Evolutionary conservation across 768 basidiomycete genomes (phyloP).

Genomic region (Podaxis sp.): DNA sequence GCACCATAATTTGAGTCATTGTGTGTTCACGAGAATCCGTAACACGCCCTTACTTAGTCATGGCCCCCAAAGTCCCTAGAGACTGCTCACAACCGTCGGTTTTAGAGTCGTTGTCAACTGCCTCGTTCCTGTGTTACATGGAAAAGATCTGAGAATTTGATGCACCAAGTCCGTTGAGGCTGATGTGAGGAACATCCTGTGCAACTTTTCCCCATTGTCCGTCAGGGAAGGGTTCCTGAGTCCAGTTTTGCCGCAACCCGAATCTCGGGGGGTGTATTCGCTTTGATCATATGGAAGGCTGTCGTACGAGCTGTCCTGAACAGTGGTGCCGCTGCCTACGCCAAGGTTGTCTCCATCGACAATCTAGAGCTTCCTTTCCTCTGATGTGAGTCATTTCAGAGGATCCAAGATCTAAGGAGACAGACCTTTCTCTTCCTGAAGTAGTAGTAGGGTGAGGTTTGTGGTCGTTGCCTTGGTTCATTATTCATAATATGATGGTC

Average conservation of each 20-base stretch:
- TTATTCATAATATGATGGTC: neutral
- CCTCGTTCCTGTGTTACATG: slow-evolving; percentile 24
- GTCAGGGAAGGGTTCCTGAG: slow-evolving; percentile 20
- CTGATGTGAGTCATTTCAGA: neutral
- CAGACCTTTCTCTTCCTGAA: neutral
- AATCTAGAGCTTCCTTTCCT: neutral
- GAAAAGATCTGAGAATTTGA: slow-evolving; percentile 36
- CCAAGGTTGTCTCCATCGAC: neutral
- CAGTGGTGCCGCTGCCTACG: neutral
- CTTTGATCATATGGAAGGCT: neutral
- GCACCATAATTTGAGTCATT: neutral
- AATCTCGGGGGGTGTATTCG: neutral
- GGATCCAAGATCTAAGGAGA: neutral
- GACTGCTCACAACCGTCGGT: slow-evolving; percentile 10
- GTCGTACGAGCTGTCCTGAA: neutral
- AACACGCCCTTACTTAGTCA: neutral
- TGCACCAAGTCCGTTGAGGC: slow-evolving; percentile 22
- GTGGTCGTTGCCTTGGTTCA: neutral
- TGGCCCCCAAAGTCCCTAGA: neutral
- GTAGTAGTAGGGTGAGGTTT: neutral
- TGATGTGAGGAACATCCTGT: slow-evolving; percentile 27
- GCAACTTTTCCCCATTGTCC: slow-evolving; percentile 33
- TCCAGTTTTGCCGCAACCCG: slow-evolving; percentile 4
- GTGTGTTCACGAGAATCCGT: neutral
- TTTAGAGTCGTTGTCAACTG: neutral